Evolutionary conservation across 441 rosid genomes (phyloP), one percentile per base, ranked within the genome.

Genomic region (Pelargonium cotyledonis): DNA sequence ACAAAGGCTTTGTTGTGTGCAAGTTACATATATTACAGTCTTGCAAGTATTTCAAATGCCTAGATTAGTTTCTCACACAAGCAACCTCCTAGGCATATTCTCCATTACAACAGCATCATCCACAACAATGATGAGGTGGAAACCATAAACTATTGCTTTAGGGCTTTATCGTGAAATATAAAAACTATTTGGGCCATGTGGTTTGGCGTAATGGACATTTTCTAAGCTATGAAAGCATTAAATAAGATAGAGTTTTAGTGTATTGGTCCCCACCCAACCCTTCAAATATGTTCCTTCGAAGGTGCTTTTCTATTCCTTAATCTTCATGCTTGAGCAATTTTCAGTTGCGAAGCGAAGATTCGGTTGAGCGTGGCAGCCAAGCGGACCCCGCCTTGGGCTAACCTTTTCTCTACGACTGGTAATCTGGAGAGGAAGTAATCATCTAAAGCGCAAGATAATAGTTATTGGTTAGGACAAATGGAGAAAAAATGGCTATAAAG

Each of bases 311-410:
- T 43, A 68, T 69, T 70, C 31, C 76, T 63, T 61, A 65, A 35
- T 68, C 73, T 70, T 88, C 84, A 80, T 65, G 75, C 81, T 70
- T 57, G 70, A 65, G 87, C 77, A 60, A 85, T 68, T 83, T 74
- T 80, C 0, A 65, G 21, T 43, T 74, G 72, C 63, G 89, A 73
- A 75, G 88, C 65, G 71, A 91, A 88, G 8, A 89, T 76, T 6
- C 89, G 88, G 81, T 89, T 94, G 49, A 91, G 89, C 38, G 82
- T 84, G 1, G 91, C 89, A 4, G 97, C 98, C 8, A 91, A 68
- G 49, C 91, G 89, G 65, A 91, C 73, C 31, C 97, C 92, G 0
- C 84, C 89, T 83, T 94, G 96, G 14, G 96, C 98, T 31, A 93
- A 83, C 72, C 93, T 85, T 79, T 85, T 77, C 83, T 89, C 92